Evolutionary conservation across 2,329 filamentous ascomycete species (phyloP), one percentile per base, ranked within the genome.

Genomic region (Ceratocystiopsis sp.): DNA sequence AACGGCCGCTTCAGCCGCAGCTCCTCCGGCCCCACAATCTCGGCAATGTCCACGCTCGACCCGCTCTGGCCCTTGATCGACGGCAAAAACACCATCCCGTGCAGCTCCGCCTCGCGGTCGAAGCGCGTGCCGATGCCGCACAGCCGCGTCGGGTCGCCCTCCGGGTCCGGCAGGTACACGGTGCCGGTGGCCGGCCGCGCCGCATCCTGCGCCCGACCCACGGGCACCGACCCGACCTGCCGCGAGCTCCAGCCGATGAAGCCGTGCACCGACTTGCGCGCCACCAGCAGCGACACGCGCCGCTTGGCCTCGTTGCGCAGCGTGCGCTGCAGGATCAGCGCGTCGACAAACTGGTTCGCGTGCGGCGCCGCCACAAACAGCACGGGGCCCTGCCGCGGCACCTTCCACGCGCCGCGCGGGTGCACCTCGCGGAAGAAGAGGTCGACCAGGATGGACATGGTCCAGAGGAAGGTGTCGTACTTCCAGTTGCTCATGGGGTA

Each of bases 341-440:
- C 89, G 56, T 98, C 91, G 57, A 96, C 87, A 53, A 98, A 98
- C 80, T 94, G 85, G 60, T 98, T 98, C 47, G 89, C 89, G 68
- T 98, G 91, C 51, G 91, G 91, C 43, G 89, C 91, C 38, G 87
- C 91, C 52, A 98, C 91, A 55, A 98, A 91, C 46, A 98, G 84
- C 49, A 98, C 75, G 1, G 91, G 87, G 0, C 87, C 91, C 49
- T 76, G 73, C 54, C 81, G 78, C 38, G 91, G 91, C 38, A 98
- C 83, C 61, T 87, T 89, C 86, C 91, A 98, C 49, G 87, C 84
- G 52, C 86, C 86, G 50, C 91, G 75, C 13, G 91, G 91, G 58
- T 96, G 87, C 15, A 98, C 85, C 63, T 98, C 91, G 52, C 91
- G 80, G 68, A 98, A 98, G 74, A 98, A 98, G 52, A 95, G 77